Evolutionary conservation across 257 asterid genomes (phyloP), one percentile per base, ranked within the genome.

Genomic region (Solanum pimpinellifolium): DNA sequence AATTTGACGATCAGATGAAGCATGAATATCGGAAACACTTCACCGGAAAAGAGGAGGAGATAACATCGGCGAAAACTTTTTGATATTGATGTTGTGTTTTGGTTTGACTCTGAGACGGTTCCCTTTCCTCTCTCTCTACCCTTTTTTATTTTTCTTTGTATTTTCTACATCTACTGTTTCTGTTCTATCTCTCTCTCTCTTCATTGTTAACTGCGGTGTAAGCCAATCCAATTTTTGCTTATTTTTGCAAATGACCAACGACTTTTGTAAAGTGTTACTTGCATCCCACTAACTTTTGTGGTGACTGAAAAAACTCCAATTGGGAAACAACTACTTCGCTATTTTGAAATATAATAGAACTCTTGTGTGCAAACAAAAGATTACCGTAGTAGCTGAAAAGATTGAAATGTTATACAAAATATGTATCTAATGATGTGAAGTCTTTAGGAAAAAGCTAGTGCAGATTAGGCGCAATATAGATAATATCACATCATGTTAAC

Each of bases 71-170:
- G 56, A 80, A 72, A 65, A 25, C 37, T 88, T 88, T 33, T 33
- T 35, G 85, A 74, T 41, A 27, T 42, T 87, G 77, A 46, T 69
- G 31, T 83, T 12, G 77, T 83, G 91, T 74, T 83, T 85, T 77
- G 90, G 89, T 91, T 91, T 89, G 92, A 89, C 93, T 90, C 74
- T 88, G 65, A 81, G 66, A 91, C 90, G 90, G 92, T 88, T 87
- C 73, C 88, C 27, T 82, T 85, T 47, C 56, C 46, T 66, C 39
- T 73, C 68, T 73, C 33, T 62, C 42, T 27, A 37, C 37, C 72
- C 7, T 20, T 59, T 56, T 7, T 49, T 35, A 69, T 20, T 13
- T 16, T 31, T 37, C 77, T 11, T 14, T 76, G 65, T 66, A 39
- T 52, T 73, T 60, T 52, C 70, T 80, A 80, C 44, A 7, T n/a